phyloP scores from a whole-genome alignment of 495 filamentous ascomycete species.

The Neurospora intermedia region DNA sequence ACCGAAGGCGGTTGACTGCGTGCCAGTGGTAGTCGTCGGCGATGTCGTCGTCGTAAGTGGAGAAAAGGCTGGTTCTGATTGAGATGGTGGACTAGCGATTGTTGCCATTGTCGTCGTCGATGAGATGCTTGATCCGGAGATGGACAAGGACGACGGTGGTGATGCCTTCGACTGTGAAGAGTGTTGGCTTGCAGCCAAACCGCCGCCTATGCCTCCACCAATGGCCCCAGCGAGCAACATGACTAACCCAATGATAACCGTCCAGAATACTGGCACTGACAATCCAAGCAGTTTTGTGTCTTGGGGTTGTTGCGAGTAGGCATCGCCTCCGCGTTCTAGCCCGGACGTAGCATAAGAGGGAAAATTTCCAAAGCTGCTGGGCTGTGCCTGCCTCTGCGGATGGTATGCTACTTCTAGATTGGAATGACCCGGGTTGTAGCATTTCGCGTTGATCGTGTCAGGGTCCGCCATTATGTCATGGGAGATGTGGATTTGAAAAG shows the following conservation, averaged over 20 bases:
- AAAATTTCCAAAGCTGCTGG: not conserved
- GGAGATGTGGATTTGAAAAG: not conserved
- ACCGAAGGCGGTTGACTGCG: not conserved
- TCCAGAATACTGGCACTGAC: slow-evolving; percentile 23
- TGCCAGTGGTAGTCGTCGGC: not conserved
- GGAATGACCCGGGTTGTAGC: not conserved
- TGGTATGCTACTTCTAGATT: not conserved
- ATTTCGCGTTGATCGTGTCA: not conserved
- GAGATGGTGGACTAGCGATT: slow-evolving; percentile 1
- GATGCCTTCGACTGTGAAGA: not conserved
- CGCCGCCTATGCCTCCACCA: slow-evolving; percentile 24
- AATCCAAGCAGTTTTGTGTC: slow-evolving; percentile 18
- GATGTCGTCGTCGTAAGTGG: slow-evolving; percentile 9
- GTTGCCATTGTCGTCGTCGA: not conserved
- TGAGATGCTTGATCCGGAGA: slow-evolving; percentile 1
- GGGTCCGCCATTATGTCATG: not conserved
- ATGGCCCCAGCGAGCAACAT: slow-evolving; percentile 22
- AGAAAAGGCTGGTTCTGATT: not conserved
- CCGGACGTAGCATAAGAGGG: not conserved
- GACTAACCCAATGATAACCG: slow-evolving; percentile 13
- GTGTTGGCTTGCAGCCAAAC: slow-evolving; percentile 4
- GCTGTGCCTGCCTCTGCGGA: not conserved
- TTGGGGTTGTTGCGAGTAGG: not conserved
- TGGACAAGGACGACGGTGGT: not conserved
- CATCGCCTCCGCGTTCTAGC: not conserved